A percentile compares a stretch with the other conserved stretches of the same genome.
Evolutionary conservation across 495 filamentous ascomycete genomes (phyloP).

Genomic region (Daldinia loculata): DNA sequence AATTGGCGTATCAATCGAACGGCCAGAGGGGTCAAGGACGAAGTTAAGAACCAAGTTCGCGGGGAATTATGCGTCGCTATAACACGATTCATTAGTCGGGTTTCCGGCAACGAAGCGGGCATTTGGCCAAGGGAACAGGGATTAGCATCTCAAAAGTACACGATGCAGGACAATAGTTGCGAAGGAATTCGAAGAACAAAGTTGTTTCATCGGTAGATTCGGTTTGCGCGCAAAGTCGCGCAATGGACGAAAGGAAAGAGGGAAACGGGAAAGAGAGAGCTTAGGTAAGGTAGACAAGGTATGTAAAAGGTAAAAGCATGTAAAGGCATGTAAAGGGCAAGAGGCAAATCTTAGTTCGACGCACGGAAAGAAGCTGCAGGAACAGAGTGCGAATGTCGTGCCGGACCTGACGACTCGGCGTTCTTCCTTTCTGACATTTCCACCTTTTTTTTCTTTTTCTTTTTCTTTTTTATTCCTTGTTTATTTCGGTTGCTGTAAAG

Average conservation of each 20-base stretch:
- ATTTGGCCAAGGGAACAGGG: slow-evolving; percentile 28
- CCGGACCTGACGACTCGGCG: slow-evolving; percentile 50
- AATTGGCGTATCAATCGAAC: slow-evolving; percentile 74
- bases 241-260: slow-evolving; percentile 7
- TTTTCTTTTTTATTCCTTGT: slow-evolving; percentile 6
- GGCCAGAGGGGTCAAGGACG: slow-evolving; percentile 80
- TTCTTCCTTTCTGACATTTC: slow-evolving; percentile 49
- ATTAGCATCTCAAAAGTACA: slow-evolving; percentile 34
- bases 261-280: slow-evolving; percentile 10
- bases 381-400: slow-evolving; percentile 55
- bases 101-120: slow-evolving; percentile 27
- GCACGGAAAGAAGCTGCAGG: slow-evolving; percentile 61
- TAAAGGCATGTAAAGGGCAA: slow-evolving; percentile 16
- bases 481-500: slow-evolving; percentile 12
- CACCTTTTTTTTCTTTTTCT: slow-evolving; percentile 29
- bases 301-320: not conserved
- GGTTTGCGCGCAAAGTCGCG: slow-evolving; percentile 23
- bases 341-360: slow-evolving; percentile 38
- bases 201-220: not conserved
- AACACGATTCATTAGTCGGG: slow-evolving; percentile 51
- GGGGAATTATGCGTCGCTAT: slow-evolving; percentile 66
- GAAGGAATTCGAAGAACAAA: slow-evolving; percentile 5
- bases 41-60: slow-evolving; percentile 87
- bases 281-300: slow-evolving; percentile 35
- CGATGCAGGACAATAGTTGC: not conserved